Percentiles rank a stretch among this genome's conserved stretches.
Conservation (phyloP, 1,139 yeast genomes). For the Geotrichum citri-aurantii region DNA sequence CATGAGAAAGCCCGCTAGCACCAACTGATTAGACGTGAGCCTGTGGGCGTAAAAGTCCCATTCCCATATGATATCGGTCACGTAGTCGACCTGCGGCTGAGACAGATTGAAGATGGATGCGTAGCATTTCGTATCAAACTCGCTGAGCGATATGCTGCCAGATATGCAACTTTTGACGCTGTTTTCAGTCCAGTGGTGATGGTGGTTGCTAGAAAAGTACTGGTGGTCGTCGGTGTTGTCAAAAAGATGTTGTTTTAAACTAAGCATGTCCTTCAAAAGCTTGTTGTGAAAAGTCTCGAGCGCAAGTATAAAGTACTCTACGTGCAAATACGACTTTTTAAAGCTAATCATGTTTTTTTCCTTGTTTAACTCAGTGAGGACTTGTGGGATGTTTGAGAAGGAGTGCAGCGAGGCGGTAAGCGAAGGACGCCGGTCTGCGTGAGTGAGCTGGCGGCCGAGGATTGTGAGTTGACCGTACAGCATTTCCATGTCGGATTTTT, state of each 20-base stretch:
- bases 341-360: slow-evolving; percentile 2
- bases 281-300: not conserved
- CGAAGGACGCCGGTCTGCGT: slow-evolving; percentile 4
- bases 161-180: not conserved
- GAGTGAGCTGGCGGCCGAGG: slow-evolving; percentile 3
- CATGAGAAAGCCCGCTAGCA: slow-evolving; percentile 55
- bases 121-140: not conserved
- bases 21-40: slow-evolving; percentile 59
- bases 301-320: slow-evolving; percentile 3
- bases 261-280: not conserved
- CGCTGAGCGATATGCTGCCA: not conserved
- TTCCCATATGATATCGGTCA: slow-evolving; percentile 1
- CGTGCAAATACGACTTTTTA: slow-evolving; percentile 5
- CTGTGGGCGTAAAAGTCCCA: slow-evolving; percentile 64
- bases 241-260: not conserved
- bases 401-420: slow-evolving; percentile 8
- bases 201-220: not conserved
- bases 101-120: not conserved
- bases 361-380: not conserved
- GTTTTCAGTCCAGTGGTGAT: not conserved
- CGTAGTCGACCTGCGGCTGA: not conserved
- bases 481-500: not conserved
- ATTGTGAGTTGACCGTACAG: slow-evolving; percentile 1
- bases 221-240: not conserved
- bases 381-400: slow-evolving; percentile 5